phyloP scores from a whole-genome alignment of 2,329 filamentous ascomycete genomes.

The Aspergillus quadrilineatus region DNA sequence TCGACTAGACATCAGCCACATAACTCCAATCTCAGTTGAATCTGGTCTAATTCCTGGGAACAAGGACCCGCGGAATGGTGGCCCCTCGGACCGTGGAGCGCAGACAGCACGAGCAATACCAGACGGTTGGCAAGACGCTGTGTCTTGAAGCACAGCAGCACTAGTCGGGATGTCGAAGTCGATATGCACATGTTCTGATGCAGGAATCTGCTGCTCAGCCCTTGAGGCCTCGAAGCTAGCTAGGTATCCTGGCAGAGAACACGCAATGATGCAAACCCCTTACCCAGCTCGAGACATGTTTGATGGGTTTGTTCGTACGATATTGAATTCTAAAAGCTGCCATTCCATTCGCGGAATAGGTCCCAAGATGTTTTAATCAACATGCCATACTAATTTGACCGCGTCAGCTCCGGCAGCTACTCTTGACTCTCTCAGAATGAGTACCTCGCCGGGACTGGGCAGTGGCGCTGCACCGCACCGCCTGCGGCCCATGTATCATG shows the following conservation, averaged over 20 bases:
- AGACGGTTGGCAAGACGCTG: slow-evolving; percentile 2
- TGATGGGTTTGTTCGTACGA: background rate
- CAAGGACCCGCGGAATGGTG: background rate
- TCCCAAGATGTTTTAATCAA: background rate
- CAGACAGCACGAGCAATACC: slow-evolving; percentile 1
- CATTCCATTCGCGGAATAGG: background rate
- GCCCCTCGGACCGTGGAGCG: background rate
- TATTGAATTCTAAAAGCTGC: background rate
- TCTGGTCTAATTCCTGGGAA: background rate
- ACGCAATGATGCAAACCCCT: too few relatives aligned
- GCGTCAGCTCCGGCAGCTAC: slow-evolving; percentile 1
- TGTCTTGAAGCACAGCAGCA: slow-evolving; percentile 8
- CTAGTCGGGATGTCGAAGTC: background rate
- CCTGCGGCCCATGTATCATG: slow-evolving; percentile 24
- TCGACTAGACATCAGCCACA: background rate
- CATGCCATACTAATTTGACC: slow-evolving; percentile 4
- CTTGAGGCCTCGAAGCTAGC: background rate
- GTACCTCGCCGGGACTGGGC: too few relatives aligned
- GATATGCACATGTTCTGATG: background rate
- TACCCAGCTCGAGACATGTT: background rate
- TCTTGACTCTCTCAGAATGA: too few relatives aligned
- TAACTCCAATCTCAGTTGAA: slow-evolving; percentile 1
- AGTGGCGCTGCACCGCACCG: slow-evolving; percentile 5
- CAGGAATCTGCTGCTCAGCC: background rate
- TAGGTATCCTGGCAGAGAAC: background rate